Percentiles rank a stretch among this genome's conserved stretches.
These are phyloP conservation scores for Cutaneotrichosporon arboriforme DNA, from an alignment of 1,284 basidiomycete species.

Conservation along the genomic window DNA sequence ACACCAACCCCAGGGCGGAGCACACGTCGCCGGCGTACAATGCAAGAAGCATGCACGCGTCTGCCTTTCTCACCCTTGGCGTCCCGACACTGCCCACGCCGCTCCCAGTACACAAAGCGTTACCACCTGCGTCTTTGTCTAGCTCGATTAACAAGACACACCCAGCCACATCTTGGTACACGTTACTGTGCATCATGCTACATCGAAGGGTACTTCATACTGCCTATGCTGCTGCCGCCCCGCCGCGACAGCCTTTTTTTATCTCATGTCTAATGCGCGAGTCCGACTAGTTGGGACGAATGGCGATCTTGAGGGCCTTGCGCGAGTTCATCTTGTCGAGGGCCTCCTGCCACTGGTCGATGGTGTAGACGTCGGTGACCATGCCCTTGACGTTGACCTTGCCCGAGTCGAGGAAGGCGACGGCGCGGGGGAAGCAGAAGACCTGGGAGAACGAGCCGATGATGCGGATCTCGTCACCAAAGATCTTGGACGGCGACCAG, in stretches of 20 bases:
- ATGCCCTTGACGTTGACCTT: conserved; percentile 77
- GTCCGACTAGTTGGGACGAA: conserved; percentile 28
- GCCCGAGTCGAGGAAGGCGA: conserved; percentile 77
- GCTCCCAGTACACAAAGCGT: no score
- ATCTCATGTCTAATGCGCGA: no score
- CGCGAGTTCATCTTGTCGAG: conserved; percentile 70
- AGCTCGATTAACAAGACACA: no score
- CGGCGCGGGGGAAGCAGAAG: conserved; percentile 78
- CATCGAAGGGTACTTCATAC: background rate
- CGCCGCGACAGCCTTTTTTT: background rate
- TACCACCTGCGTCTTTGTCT: no score
- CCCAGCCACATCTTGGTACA: no score
- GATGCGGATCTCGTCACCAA: conserved; percentile 77
- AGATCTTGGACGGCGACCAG: conserved; percentile 80
- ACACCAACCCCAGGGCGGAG: no score
- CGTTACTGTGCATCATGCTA: background rate
- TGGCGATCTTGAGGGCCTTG: conserved; percentile 49
- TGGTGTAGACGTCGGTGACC: conserved; percentile 68
- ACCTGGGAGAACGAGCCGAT: conserved; percentile 80
- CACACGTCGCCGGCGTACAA: no score
- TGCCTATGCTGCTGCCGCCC: background rate
- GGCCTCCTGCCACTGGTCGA: conserved; percentile 72
- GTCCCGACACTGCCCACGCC: no score
- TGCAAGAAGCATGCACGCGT: no score
- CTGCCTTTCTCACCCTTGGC: no score